A percentile compares a stretch with the other conserved stretches of the same genome.
phyloP scores from a whole-genome alignment of 306 rosid genomes.

The Crotalaria pallida region DNA sequence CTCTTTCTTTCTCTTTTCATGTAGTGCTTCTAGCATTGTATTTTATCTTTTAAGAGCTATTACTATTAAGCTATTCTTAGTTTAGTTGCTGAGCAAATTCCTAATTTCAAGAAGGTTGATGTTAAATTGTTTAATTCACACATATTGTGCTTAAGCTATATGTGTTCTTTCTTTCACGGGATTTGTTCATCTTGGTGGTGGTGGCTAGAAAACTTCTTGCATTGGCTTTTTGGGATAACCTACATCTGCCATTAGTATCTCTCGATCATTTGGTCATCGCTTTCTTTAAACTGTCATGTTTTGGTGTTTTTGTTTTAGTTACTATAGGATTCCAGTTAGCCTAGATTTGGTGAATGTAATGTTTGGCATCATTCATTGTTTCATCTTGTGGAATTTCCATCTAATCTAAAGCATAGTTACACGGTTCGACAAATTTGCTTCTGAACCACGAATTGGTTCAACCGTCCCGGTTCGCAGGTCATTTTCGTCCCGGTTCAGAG shows the following conservation, averaged over 20 bases:
- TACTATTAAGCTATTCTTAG: background rate
- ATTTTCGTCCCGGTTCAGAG: too few relatives aligned
- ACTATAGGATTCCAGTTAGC: background rate
- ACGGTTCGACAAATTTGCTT: too few relatives aligned
- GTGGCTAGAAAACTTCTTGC: too few relatives aligned
- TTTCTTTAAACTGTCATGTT: background rate
- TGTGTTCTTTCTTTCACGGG: background rate
- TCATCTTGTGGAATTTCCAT: background rate
- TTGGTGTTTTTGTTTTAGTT: background rate
- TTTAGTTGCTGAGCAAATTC: slow-evolving; percentile 14
- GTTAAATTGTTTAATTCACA: background rate
- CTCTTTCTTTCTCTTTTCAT: background rate
- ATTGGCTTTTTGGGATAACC: slow-evolving; percentile 3
- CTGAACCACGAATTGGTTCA: too few relatives aligned
- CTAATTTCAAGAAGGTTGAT: background rate
- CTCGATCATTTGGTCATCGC: background rate
- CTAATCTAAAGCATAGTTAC: background rate
- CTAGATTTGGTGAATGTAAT: background rate
- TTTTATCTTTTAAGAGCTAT: background rate
- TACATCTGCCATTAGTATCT: background rate
- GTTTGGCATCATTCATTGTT: background rate
- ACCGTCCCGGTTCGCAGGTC: too few relatives aligned
- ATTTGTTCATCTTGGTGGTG: too few relatives aligned
- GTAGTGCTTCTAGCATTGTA: background rate
- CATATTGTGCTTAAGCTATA: background rate